phyloP scores from a whole-genome alignment of 1,284 basidiomycete species.

The Moesziomyces sp. region DNA sequence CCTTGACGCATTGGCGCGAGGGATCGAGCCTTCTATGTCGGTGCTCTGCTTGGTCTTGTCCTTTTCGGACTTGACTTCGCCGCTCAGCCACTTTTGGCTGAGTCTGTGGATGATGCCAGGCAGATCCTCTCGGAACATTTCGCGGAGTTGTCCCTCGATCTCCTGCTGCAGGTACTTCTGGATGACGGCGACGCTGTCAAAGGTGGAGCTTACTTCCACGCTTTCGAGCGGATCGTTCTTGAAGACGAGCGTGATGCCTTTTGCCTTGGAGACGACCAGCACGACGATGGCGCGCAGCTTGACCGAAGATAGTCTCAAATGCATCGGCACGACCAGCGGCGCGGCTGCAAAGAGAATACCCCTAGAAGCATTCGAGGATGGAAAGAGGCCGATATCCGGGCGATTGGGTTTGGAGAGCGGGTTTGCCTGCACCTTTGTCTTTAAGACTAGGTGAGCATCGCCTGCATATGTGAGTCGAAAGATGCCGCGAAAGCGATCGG shows the following conservation, averaged over 20 bases:
- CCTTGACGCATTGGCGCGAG: neutral
- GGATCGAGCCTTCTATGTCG: slow-evolving; percentile 8
- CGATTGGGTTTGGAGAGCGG: slow-evolving; percentile 76
- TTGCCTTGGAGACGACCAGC: slow-evolving; percentile 91
- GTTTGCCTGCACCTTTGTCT: slow-evolving; percentile 96
- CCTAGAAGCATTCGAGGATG: slow-evolving; percentile 51
- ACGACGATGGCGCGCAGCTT: slow-evolving; percentile 95
- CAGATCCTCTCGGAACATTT: slow-evolving; percentile 97
- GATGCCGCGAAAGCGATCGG: slow-evolving; percentile 96
- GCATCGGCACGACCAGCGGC: slow-evolving; percentile 83
- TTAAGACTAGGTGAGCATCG: slow-evolving; percentile 93
- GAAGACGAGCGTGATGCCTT: slow-evolving; percentile 98
- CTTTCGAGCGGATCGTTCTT: slow-evolving; percentile 99
- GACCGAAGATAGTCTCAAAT: slow-evolving; percentile 92
- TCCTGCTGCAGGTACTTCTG: slow-evolving; percentile 76
- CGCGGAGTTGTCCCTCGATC: slow-evolving; percentile 94
- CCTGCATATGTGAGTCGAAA: slow-evolving; percentile 94
- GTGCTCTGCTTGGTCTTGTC: slow-evolving; percentile 36
- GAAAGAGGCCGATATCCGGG: slow-evolving; percentile 55
- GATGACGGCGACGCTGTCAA: slow-evolving; percentile 97
- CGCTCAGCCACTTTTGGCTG: slow-evolving; percentile 85
- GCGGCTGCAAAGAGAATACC: slow-evolving; percentile 66
- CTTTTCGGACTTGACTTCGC: slow-evolving; percentile 53
- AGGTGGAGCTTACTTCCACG: slow-evolving; percentile 95
- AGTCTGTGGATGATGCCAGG: slow-evolving; percentile 96